A percentile compares a stretch with the other conserved stretches of the same genome.
phyloP scores from a whole-genome alignment of 2,329 filamentous ascomycete species.

The Chrysoporthe austroafricana region DNA sequence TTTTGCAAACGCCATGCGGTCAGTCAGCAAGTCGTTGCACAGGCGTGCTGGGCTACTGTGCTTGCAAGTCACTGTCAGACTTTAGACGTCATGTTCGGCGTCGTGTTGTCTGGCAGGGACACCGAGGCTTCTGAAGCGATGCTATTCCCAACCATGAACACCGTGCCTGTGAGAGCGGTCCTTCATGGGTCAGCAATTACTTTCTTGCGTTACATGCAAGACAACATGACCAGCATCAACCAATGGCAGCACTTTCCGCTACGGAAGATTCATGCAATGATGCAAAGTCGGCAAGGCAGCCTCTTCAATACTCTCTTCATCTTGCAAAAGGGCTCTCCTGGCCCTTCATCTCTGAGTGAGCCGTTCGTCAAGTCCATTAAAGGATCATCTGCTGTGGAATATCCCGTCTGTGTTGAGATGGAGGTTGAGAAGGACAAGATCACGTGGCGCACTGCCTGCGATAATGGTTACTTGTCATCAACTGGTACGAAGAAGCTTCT shows the following conservation, averaged over 20 bases:
- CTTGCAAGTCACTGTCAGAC: conserved; percentile 65
- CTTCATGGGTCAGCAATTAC: conserved; percentile 68
- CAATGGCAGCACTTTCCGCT: conserved; percentile 79
- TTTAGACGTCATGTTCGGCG: conserved; percentile 80
- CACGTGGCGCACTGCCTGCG: conserved; percentile 74
- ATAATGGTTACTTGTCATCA: conserved; percentile 56
- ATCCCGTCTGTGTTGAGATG: conserved; percentile 81
- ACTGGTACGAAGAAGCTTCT: conserved; percentile 56
- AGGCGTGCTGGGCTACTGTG: conserved; percentile 75
- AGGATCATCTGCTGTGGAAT: conserved; percentile 73
- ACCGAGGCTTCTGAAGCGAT: conserved; percentile 68
- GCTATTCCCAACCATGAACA: conserved; percentile 92
- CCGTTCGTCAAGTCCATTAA: conserved; percentile 65
- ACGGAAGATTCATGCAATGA: conserved; percentile 53
- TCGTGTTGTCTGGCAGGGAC: conserved; percentile 84
- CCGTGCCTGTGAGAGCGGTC: conserved; percentile 73
- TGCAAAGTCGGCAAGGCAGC: conserved; percentile 51
- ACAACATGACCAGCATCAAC: conserved; percentile 66
- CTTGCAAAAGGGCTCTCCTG: conserved; percentile 46
- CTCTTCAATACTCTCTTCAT: conserved; percentile 63
- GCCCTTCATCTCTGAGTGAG: not conserved
- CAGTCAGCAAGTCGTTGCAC: conserved; percentile 77
- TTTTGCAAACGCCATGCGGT: conserved; percentile 71
- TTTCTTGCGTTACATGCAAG: conserved; percentile 75
- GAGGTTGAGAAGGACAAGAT: conserved; percentile 62